Evolutionary conservation across 2,329 filamentous ascomycete genomes (phyloP), one percentile per base, ranked within the genome.

Genomic region (Beauveria sp.): DNA sequence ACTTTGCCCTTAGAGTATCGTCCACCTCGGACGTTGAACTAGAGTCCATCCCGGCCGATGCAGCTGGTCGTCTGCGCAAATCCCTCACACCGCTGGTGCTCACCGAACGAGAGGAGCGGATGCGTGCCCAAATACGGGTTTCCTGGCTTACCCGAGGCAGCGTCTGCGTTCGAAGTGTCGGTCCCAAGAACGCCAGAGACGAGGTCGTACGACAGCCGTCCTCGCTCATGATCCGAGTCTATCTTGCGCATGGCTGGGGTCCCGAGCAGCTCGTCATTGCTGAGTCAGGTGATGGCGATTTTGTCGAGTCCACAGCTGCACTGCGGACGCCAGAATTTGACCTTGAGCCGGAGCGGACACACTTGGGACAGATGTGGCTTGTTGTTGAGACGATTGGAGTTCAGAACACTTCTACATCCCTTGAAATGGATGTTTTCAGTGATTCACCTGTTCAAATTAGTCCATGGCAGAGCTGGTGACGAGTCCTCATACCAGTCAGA

Each of bases 311-410:
- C 22, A 80, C 81, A 6, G 79, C 81, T 62, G 85, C 85, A 0
- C 80, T 96, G 28, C 82, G 90, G 54, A 89, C 89, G 1, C 79
- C 84, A 16, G 88, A 93, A 65, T 81, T 96, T 57, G 88, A 96
- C 74, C 75, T 96, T 48, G 85, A 86, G 50, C 88, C 90, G 0
- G 80, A 77, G n/a, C 74, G 82, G 65, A 76, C 79, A 62, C 75
- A 74, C 34, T 75, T 74, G 10, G 82, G 83, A 22, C 87, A 87
- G 20, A 72, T 92, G 62, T 96, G 89, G 88, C 78, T 97, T 59
- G 88, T 96, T 6, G 77, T 97, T 48, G 92, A 97, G 74, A 83
- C 89, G 66, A 82, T 93, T 68, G 89, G 86, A n/a, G 83, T 81
- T 12, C 79, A 70, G 26, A 68, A 70, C 26, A 67, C 67, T 3